Evolutionary conservation across 441 rosid species (phyloP).

Genomic region (Biscutella laevigata): DNA sequence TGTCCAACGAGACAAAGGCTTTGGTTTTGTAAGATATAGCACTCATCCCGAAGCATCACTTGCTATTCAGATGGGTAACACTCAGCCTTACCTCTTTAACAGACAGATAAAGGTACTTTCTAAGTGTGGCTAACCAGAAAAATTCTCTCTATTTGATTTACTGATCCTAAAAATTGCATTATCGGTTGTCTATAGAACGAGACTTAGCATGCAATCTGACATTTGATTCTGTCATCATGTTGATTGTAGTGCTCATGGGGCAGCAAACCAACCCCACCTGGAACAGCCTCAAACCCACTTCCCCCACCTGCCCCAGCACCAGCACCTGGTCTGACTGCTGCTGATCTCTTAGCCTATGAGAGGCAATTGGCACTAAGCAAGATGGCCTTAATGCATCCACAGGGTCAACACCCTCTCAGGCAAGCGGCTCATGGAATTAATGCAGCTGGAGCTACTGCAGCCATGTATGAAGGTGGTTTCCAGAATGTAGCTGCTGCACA

Average conservation of each 20-base stretch:
- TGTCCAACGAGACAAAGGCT: constrained; percentile 75
- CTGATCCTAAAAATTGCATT: too few species aligned
- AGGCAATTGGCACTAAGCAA: constrained; percentile 58
- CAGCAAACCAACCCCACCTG: constrained; percentile 74
- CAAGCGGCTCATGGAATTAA: constrained; percentile 56
- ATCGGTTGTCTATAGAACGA: too few species aligned
- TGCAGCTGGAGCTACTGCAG: constrained; percentile 47
- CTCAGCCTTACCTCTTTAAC: constrained; percentile 45
- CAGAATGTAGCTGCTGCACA: constrained; percentile 51
- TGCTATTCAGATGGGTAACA: constrained; percentile 75
- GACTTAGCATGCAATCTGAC: too few species aligned
- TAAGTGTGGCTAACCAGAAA: too few species aligned
- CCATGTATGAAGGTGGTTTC: constrained; percentile 57
- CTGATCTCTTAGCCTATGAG: constrained; percentile 45
- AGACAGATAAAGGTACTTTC: constrained; percentile 77
- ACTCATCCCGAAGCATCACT: constrained; percentile 67
- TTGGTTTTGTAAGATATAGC: constrained; percentile 74
- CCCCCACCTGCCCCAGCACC: constrained; percentile 50
- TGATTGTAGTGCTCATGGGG: constrained; percentile 79
- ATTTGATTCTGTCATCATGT: too few species aligned
- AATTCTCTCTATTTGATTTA: too few species aligned
- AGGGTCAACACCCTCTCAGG: constrained; percentile 56
- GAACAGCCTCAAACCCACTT: constrained; percentile 57
- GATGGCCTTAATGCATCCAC: constrained; percentile 71
- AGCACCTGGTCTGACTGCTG: constrained; percentile 39